These are phyloP conservation scores for Metschnikowia continentalis DNA, from an alignment of 805 yeast genomes.

Conservation along the genomic window DNA sequence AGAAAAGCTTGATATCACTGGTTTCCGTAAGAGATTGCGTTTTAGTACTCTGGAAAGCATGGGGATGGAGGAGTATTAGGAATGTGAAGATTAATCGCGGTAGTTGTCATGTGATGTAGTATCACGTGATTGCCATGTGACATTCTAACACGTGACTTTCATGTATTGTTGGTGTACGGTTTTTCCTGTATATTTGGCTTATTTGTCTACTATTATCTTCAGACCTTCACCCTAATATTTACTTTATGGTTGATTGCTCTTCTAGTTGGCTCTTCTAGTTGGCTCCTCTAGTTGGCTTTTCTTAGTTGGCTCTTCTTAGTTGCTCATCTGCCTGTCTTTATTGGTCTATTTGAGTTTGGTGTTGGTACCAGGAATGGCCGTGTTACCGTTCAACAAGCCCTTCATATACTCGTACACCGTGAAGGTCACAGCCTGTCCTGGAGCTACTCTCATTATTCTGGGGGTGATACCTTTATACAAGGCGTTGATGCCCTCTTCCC, in stretches of 20 bases:
- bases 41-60: background rate
- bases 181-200: too few relatives aligned
- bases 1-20: background rate
- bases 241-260: too few relatives aligned
- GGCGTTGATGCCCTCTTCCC: conserved; percentile 72
- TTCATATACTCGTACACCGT: conserved; percentile 92
- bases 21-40: background rate
- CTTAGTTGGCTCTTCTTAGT: too few relatives aligned
- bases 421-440: conserved; percentile 98
- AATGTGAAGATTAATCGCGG: background rate
- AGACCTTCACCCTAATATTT: too few relatives aligned
- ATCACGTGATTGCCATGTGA: too few relatives aligned
- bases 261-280: too few relatives aligned
- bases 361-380: conserved; percentile 15
- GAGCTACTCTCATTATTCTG: conserved; percentile 98
- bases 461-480: conserved; percentile 97
- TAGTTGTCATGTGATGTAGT: background rate
- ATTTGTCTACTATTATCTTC: too few relatives aligned
- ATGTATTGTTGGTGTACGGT: too few relatives aligned
- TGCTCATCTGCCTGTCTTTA: too few relatives aligned
- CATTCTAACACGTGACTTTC: too few relatives aligned
- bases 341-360: conserved; percentile 18
- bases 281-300: too few relatives aligned
- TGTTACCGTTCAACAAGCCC: conserved; percentile 45
- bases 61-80: background rate